These are phyloP conservation scores for Turnera subulata DNA, from an alignment of 345 rosid species.

Conservation along the genomic window DNA sequence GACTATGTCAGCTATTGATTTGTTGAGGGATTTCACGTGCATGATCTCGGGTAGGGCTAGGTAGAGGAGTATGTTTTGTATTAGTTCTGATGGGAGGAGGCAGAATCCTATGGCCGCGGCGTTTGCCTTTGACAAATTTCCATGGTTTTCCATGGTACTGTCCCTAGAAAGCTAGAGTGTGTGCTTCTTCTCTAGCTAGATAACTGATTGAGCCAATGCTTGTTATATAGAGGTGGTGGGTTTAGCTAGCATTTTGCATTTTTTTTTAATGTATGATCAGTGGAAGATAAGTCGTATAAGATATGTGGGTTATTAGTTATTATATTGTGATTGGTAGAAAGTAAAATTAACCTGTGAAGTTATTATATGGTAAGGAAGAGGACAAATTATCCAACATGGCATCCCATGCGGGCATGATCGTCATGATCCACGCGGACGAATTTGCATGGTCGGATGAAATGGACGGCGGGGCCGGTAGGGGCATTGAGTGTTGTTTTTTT, in stretches of 20 bases:
- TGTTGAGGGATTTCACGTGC: constrained; percentile 48
- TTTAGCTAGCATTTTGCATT: too few species aligned
- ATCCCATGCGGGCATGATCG: constrained; percentile 3
- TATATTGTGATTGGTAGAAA: too few species aligned
- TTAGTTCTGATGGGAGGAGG: constrained; percentile 77
- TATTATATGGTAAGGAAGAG: not conserved
- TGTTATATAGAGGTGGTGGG: not conserved
- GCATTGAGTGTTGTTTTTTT: constrained; percentile 1
- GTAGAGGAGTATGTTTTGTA: constrained; percentile 54
- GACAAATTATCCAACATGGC: constrained; percentile 22
- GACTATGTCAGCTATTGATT: constrained; percentile 32
- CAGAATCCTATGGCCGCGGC: constrained; percentile 56
- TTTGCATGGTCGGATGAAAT: constrained; percentile 10
- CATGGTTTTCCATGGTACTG: constrained; percentile 29
- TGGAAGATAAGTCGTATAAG: too few species aligned
- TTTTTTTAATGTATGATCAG: too few species aligned
- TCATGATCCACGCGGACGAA: constrained; percentile 4
- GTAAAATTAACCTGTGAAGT: too few species aligned
- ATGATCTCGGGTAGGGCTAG: constrained; percentile 62
- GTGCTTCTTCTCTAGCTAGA: not conserved
- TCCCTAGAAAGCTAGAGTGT: not conserved
- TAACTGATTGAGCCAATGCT: too few species aligned
- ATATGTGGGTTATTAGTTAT: too few species aligned
- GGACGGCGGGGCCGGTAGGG: constrained; percentile 25
- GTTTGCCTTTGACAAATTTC: constrained; percentile 16